Percentiles rank a stretch among this genome's conserved stretches.
These are phyloP conservation scores for Alternaria viburni DNA, from an alignment of 2,329 filamentous ascomycete genomes.

Conservation along the genomic window DNA sequence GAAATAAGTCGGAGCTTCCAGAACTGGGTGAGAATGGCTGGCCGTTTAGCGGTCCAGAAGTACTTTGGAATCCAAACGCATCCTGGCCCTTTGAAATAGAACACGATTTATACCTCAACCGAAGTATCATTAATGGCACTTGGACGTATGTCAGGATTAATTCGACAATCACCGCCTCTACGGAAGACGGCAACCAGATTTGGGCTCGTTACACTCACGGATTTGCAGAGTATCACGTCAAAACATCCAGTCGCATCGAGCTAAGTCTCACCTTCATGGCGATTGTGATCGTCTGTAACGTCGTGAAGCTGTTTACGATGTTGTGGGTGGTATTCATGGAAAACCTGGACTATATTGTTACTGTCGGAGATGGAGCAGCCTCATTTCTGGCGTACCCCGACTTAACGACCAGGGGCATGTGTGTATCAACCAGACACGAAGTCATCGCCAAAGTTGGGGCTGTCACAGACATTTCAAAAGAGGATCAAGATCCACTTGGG, in stretches of 20 bases:
- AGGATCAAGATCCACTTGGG: neutral
- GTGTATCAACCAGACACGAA: neutral
- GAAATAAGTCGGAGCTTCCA: neutral
- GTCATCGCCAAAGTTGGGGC: neutral
- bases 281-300: conserved; percentile 21
- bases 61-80: neutral
- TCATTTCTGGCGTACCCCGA: neutral
- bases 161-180: neutral
- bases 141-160: neutral
- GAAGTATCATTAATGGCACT: neutral
- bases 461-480: neutral
- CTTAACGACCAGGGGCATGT: neutral
- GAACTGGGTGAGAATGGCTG: neutral
- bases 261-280: conserved; percentile 20
- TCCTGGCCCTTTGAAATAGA: neutral
- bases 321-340: neutral
- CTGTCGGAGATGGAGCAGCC: neutral
- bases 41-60: neutral
- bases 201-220: neutral
- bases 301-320: conserved; percentile 20
- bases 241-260: conserved; percentile 12
- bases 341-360: neutral
- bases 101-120: too few relatives aligned
- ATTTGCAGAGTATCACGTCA: neutral
- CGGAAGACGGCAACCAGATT: neutral